Evolutionary conservation across 2,329 filamentous ascomycete species (phyloP), one percentile per base, ranked within the genome.

Genomic region (Periconia macrospinosa): DNA sequence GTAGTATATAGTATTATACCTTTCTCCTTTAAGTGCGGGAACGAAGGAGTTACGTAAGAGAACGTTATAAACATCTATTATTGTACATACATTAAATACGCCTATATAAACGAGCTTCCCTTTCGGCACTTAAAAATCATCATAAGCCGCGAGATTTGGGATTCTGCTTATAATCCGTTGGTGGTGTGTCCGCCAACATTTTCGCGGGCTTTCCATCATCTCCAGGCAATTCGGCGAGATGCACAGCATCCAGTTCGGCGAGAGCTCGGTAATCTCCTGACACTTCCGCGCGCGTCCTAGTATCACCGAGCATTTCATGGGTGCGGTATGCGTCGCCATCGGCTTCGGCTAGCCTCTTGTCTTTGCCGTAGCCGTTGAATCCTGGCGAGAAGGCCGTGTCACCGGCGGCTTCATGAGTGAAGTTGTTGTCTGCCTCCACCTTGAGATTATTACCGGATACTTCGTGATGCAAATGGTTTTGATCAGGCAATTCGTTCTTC

Each of bases 281-380:
- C 56, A 61, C 49, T 30, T 61, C 59, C 11, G 10, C 30, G 33
- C 11, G 33, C 17, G 40, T 53, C 9, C 19, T 23, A 10, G 27
- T 37, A n/a, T 58, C 56, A 10, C 45, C 57, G 30, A 51, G 49
- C 62, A 65, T 61, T 37, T 65, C 62, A 45, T 56, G 60, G 15
- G 61, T 53, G 7, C 17, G 30, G 2, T 20, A 45, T 15, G n/a
- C 23, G 11, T 47, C 46, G 9, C 52, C 58, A 3, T 50, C 49
- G 17, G 44, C 52, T 48, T 61, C 59, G 13, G 33, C 55, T n/a
- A 54, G 56, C 33, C 62, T 63, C 41, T 58, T 45, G 6, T 51
- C 35, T 7, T 52, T 58, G 10, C 44, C 53, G 17, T 56, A 49
- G 14, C 18, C 42, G 23, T 40, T 45, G 27, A 65, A 54, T 43